Evolutionary conservation across 2,329 filamentous ascomycete species (phyloP), one percentile per base, ranked within the genome.

Genomic region (Cladosporium phlei): DNA sequence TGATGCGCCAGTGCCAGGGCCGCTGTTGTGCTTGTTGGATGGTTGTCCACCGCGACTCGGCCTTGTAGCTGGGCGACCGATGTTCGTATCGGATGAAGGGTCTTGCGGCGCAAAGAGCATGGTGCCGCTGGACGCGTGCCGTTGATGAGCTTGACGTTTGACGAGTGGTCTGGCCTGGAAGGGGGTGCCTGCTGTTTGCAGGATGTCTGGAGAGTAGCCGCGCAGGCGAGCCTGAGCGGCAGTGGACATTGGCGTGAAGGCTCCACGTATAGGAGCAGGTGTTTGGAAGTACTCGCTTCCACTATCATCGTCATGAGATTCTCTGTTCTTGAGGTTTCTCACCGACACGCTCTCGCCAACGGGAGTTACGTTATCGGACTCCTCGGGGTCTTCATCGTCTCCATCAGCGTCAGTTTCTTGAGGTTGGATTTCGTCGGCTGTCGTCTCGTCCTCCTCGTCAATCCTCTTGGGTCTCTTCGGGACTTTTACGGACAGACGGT

Each of bases 301-400:
- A 46, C 53, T 62, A 17, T 59, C 60, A 19, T 57, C 52, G 5
- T 44, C 54, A 5, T 35, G 25, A 9, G 47, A 37, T 17, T 16
- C 29, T 12, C 43, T 47, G 10, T 51, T 48, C n/a, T 46, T 45
- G 12, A 60, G 63, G 24, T 66, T 60, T 34, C 62, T 63, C 22
- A 61, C 53, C 2, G 60, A 59, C 2, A 62, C 32, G 32, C 61
- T 64, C 46, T 64, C 59, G n/a, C 60, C 60, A 10, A 63, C 11
- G 2, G 65, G 64, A 6, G 61, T 64, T 5, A 53, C 68, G n/a
- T 75, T 71, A 22, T 75, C 72, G 80, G 58, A 55, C 16, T 90
- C 85, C 47, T 89, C 86, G 3, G 86, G 90, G 3, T 45, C 7
- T 64, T 96, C 90, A 58, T 95, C 90, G 58, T 96, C 90, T 1